Base-by-base conservation (phyloP, 257 asterid species). In the Solanum chilense region DNA sequence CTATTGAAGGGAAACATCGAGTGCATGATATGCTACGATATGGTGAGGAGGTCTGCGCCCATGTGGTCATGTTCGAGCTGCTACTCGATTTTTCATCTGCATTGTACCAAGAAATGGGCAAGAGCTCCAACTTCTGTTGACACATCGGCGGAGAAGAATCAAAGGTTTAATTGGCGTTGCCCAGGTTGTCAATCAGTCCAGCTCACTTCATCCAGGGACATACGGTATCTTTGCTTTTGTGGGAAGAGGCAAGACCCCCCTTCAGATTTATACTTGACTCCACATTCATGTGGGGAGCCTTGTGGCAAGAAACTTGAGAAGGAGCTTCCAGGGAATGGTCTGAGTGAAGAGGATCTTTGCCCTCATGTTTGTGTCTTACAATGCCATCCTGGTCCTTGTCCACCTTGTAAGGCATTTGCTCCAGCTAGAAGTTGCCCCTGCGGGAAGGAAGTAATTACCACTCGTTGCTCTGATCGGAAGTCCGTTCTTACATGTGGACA, bases 301-400 rank as follows among this genome's bases (percentile, higher is more conserved):
- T 97, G 99, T 88, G 99, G 98, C 42, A 97, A 95, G 90, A 91
- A 89, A 84, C 92, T 97, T 90, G 99, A 96, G 88, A 96, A 93
- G 91, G 98, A 91, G 81, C 80, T 91, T 87, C 97, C 94, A 64
- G 95, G 92, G 83, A 84, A 85, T 84, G 96, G 91, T 87, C 77
- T 92, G 95, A 89, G 77, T 35, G 88, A 87, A 87, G 99, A 96
- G 89, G 96, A 97, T 89, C 90, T 93, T 20, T 97, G 99, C 77
- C 98, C 99, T 86, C 99, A 97, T 92, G 82, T 58, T 68, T 97
- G 99, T 91, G 99, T 97, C 85, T 88, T 97, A 89, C 99, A 97
- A 83, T 97, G 99, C 91, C 99, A 97, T 89, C 99, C 99, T 4
- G 99, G 99, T 14, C 99, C 99, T 86, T 97, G 99, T 81, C 99